phyloP scores from a whole-genome alignment of 192 early-diverging fungal genomes.

The Podila epigama region DNA sequence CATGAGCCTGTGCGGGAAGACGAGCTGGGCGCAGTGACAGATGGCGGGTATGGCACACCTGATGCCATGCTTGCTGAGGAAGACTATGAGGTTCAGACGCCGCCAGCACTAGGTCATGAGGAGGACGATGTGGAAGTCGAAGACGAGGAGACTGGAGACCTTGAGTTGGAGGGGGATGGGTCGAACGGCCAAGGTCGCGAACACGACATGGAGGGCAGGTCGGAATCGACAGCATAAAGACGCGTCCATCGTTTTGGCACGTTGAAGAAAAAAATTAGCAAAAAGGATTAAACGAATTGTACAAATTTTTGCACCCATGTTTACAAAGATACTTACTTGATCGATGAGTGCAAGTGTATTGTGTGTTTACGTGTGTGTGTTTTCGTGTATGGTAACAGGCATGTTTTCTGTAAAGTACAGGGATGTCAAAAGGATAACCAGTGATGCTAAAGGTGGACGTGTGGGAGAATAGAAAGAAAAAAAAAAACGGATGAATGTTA shows the following conservation, averaged over 20 bases:
- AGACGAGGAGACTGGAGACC: conserved; percentile 26
- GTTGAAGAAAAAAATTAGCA: not conserved
- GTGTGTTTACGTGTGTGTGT: no score
- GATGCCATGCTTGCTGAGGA: conserved; percentile 31
- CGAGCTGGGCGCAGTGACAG: conserved; percentile 5
- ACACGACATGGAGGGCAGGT: not conserved
- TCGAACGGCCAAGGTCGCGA: not conserved
- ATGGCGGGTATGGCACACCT: conserved; percentile 45
- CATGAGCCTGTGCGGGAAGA: conserved; percentile 36
- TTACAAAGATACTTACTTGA: no score
- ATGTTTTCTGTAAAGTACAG: no score
- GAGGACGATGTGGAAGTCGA: conserved; percentile 36
- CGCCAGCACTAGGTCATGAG: conserved; percentile 13
- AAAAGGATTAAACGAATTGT: no score
- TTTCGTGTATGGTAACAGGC: no score
- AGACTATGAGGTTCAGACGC: conserved; percentile 30
- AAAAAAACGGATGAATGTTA: no score
- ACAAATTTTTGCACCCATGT: no score
- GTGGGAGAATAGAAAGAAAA: no score
- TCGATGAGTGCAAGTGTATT: no score
- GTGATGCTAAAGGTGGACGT: no score
- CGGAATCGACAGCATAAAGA: not conserved
- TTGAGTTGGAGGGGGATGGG: conserved; percentile 10
- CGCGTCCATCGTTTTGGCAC: no score
- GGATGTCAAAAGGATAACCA: no score